Evolutionary conservation across 2,329 filamentous ascomycete genomes (phyloP).

Genomic region (Colletotrichum sp.): DNA sequence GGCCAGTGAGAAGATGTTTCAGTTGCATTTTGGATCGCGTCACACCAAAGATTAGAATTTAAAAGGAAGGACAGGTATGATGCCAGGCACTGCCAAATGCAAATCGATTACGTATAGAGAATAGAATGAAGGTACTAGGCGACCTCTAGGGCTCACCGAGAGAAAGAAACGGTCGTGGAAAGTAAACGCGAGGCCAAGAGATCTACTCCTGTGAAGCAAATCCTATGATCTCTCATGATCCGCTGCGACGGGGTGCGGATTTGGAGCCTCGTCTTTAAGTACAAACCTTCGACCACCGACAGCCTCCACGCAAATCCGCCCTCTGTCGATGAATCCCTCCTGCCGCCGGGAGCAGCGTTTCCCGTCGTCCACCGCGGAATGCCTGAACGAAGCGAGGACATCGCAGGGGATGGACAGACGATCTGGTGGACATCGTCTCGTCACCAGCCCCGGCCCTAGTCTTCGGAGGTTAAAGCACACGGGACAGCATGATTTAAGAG

Average conservation of each 20-base stretch:
- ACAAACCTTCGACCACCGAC: neutral
- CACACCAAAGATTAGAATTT: neutral
- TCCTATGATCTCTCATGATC: neutral
- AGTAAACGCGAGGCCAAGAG: neutral
- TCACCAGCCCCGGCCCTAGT: neutral
- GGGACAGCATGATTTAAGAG: neutral
- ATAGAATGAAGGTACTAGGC: neutral
- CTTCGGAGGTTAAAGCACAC: neutral
- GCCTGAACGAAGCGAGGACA: neutral
- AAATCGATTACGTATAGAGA: neutral
- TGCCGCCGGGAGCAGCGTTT: conserved; percentile 10
- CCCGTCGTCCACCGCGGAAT: neutral
- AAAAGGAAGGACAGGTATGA: neutral
- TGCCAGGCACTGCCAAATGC: conserved; percentile 8
- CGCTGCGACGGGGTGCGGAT: neutral
- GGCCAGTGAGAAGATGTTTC: conserved; percentile 27
- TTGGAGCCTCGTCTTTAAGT: neutral
- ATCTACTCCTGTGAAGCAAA: neutral
- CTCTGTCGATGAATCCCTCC: conserved; percentile 15
- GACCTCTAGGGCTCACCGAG: neutral
- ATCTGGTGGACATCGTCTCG: neutral
- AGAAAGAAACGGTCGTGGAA: neutral
- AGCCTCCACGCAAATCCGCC: neutral
- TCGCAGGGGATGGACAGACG: neutral
- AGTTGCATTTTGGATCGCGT: conserved; percentile 27